These are phyloP conservation scores for Acacia melanoxylon DNA, from an alignment of 306 rosid genomes.

Conservation along the genomic window DNA sequence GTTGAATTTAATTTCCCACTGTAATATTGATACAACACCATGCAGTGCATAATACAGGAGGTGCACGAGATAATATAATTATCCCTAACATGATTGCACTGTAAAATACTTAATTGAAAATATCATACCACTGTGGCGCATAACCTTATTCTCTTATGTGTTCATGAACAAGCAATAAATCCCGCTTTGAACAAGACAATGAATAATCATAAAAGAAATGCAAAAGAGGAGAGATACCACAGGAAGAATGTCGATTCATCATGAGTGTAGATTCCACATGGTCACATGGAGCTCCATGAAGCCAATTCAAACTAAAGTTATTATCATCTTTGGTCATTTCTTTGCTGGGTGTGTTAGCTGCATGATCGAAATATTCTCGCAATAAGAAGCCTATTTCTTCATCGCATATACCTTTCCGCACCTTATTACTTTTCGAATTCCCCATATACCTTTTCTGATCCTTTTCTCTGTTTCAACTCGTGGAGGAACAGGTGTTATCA, in stretches of 20 bases:
- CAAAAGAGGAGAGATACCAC: not conserved
- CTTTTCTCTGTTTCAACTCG: conserved; percentile 67
- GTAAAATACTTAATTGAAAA: not conserved
- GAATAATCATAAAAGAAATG: not conserved
- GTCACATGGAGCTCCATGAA: conserved; percentile 13
- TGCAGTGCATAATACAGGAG: too few species aligned
- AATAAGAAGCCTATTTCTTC: conserved; percentile 41
- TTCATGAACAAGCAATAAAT: not conserved
- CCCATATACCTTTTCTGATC: too few species aligned
- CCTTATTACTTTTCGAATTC: too few species aligned
- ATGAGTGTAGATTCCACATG: not conserved
- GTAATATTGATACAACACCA: too few species aligned
- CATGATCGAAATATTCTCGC: not conserved
- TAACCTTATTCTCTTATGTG: not conserved
- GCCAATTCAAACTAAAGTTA: conserved; percentile 29
- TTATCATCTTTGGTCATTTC: conserved; percentile 24
- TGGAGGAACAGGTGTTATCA: conserved; percentile 63
- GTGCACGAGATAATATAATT: too few species aligned
- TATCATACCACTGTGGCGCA: not conserved
- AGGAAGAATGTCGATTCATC: not conserved
- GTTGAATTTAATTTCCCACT: too few species aligned
- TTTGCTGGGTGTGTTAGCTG: conserved; percentile 15
- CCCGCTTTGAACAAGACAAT: not conserved
- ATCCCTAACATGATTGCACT: too few species aligned
- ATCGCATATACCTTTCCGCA: conserved; percentile 35